phyloP scores from a whole-genome alignment of 2,329 filamentous ascomycete genomes.

The Sclerotinia glacialis region DNA sequence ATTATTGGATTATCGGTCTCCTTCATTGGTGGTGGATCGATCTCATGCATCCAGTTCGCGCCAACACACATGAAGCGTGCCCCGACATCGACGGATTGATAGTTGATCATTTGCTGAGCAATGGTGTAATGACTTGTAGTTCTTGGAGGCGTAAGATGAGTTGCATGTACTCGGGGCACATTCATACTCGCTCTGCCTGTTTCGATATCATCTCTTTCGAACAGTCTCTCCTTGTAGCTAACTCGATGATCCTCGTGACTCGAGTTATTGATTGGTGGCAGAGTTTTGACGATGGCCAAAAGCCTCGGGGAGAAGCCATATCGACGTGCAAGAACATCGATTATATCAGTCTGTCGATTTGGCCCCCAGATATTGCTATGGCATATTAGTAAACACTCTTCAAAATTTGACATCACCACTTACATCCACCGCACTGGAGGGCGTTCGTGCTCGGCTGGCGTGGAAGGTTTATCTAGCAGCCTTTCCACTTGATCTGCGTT shows the following conservation, averaged over 20 bases:
- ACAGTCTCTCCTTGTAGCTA: constrained; percentile 23
- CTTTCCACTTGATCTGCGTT: constrained; percentile 43
- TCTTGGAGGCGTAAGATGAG: neutral
- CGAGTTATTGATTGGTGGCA: constrained; percentile 43
- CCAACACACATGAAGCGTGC: constrained; percentile 65
- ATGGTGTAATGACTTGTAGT: constrained; percentile 46
- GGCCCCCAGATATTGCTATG: constrained; percentile 68
- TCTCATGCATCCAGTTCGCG: constrained; percentile 60
- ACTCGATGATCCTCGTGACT: constrained; percentile 23
- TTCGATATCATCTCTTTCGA: constrained; percentile 33
- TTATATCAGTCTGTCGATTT: constrained; percentile 53
- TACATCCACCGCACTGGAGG: constrained; percentile 67
- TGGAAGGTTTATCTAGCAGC: constrained; percentile 40
- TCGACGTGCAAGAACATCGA: constrained; percentile 54
- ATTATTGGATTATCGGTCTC: constrained; percentile 14
- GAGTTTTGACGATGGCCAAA: constrained; percentile 59
- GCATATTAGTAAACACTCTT: constrained; percentile 21
- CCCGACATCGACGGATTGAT: constrained; percentile 69
- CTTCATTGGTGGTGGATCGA: constrained; percentile 36
- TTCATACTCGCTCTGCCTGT: constrained; percentile 26
- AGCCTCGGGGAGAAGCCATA: constrained; percentile 70
- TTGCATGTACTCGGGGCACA: constrained; percentile 2
- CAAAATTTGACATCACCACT: constrained; percentile 34
- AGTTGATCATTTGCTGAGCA: constrained; percentile 71
- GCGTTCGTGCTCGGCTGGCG: constrained; percentile 38